Conservation (phyloP, 495 filamentous ascomycete genomes). For the Penicillium argentinense region DNA sequence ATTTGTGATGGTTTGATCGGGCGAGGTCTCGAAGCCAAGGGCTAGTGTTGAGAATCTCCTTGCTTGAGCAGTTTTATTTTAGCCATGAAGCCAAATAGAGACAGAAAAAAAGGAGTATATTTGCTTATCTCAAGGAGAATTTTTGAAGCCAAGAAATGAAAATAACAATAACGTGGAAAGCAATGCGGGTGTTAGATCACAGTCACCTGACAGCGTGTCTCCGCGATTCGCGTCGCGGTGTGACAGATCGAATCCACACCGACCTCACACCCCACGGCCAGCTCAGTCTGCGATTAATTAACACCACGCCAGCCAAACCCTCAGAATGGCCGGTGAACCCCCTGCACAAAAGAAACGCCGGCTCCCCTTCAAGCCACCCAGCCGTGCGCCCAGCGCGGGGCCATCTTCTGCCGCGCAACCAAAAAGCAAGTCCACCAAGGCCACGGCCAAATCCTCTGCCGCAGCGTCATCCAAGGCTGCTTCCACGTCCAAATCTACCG, state of each 20-base stretch:
- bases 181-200: too few species aligned
- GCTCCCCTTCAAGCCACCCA: conserved; percentile 54
- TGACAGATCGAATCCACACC: too few species aligned
- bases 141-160: too few species aligned
- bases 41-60: too few species aligned
- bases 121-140: too few species aligned
- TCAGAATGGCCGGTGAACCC: conserved; percentile 40
- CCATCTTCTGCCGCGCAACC: conserved; percentile 15
- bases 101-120: too few species aligned
- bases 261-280: too few species aligned
- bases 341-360: conserved; percentile 42
- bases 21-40: too few species aligned
- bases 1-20: too few species aligned
- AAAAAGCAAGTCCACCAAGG: conserved; percentile 20
- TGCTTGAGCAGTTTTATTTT: too few species aligned
- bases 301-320: neutral
- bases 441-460: conserved; percentile 19
- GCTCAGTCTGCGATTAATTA: neutral
- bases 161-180: too few species aligned
- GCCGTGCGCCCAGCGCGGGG: conserved; percentile 30
- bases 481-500: conserved; percentile 8
- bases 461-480: conserved; percentile 7
- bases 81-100: too few species aligned
- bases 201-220: neutral
- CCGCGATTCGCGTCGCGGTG: neutral